Conservation (phyloP, 2,329 filamentous ascomycete species). For the Xylariaceae sp. region DNA sequence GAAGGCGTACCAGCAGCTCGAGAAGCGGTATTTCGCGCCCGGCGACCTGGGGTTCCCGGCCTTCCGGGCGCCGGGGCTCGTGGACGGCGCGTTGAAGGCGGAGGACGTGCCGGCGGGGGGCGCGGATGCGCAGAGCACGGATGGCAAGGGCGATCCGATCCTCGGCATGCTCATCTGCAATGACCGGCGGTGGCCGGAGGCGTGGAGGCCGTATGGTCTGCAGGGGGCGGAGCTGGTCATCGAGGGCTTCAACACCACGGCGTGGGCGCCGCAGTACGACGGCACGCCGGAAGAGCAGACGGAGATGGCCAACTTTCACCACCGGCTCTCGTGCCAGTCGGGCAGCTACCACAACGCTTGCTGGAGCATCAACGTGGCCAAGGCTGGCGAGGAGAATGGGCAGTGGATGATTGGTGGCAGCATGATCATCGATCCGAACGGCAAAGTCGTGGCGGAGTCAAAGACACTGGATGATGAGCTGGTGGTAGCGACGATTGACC, state of each 20-base stretch:
- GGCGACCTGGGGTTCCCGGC: slow-evolving; percentile 50
- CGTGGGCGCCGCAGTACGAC: slow-evolving; percentile 40
- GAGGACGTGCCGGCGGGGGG: slow-evolving; percentile 15
- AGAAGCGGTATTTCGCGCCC: slow-evolving; percentile 51
- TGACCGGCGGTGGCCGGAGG: slow-evolving; percentile 49
- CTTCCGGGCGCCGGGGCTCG: slow-evolving; percentile 45
- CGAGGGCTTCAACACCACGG: slow-evolving; percentile 46
- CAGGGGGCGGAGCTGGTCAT: slow-evolving; percentile 31
- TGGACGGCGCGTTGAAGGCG: slow-evolving; percentile 33
- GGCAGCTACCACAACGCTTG: slow-evolving; percentile 50
- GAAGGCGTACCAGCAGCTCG: slow-evolving; percentile 47
- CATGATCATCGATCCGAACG: slow-evolving; percentile 43
- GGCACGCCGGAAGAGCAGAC: slow-evolving; percentile 37
- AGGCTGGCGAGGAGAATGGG: slow-evolving; percentile 48
- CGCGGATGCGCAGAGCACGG: slow-evolving; percentile 5
- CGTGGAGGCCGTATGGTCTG: slow-evolving; percentile 47
- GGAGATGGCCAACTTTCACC: slow-evolving; percentile 45
- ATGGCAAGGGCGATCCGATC: slow-evolving; percentile 44
- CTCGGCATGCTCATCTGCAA: slow-evolving; percentile 54
- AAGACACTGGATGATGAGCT: slow-evolving; percentile 45
- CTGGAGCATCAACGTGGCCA: slow-evolving; percentile 44
- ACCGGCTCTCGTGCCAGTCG: slow-evolving; percentile 45
- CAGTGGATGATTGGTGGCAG: slow-evolving; percentile 43
- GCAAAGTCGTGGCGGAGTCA: slow-evolving; percentile 45
- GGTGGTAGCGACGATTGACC: slow-evolving; percentile 45